Conservation (phyloP, 2,329 filamentous ascomycete genomes). For the Trichoderma sp. region DNA sequence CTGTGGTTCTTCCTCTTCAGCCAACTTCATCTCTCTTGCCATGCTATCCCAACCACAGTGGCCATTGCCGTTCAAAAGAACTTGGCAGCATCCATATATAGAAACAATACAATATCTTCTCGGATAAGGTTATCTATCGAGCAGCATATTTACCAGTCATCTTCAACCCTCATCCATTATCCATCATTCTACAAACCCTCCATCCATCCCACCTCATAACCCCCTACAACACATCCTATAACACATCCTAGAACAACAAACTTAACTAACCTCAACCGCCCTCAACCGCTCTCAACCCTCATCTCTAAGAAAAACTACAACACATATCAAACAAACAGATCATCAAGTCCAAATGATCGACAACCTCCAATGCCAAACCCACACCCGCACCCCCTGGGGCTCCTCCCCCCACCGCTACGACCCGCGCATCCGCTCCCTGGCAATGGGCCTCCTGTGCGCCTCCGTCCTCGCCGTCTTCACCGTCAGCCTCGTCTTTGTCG, state of each 20-base stretch:
- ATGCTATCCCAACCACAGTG: not conserved
- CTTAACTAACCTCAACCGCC: not conserved
- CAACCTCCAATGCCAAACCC: constrained; percentile 37
- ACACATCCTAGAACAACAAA: not conserved
- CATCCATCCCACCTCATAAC: not conserved
- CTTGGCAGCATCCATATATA: not conserved
- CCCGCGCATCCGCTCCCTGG: constrained; percentile 34
- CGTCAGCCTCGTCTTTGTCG: constrained; percentile 32
- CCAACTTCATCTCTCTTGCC: not conserved
- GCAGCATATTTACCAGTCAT: no score
- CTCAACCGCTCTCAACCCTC: not conserved
- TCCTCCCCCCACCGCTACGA: constrained; percentile 34
- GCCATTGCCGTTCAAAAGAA: not conserved
- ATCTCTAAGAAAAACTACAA: no score
- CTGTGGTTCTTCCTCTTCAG: not conserved
- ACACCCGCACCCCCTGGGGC: constrained; percentile 39
- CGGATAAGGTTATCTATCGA: not conserved
- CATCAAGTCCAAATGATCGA: constrained; percentile 29
- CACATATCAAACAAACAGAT: not conserved
- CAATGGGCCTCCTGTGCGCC: constrained; percentile 35
- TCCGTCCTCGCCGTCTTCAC: constrained; percentile 33
- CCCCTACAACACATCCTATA: not conserved
- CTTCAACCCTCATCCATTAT: no score
- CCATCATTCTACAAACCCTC: no score
- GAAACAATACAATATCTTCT: not conserved